Percentiles rank a stretch among this genome's conserved stretches.
Conservation (phyloP, 176 grass and related monocot species). For the Cymbopogon citratus region DNA sequence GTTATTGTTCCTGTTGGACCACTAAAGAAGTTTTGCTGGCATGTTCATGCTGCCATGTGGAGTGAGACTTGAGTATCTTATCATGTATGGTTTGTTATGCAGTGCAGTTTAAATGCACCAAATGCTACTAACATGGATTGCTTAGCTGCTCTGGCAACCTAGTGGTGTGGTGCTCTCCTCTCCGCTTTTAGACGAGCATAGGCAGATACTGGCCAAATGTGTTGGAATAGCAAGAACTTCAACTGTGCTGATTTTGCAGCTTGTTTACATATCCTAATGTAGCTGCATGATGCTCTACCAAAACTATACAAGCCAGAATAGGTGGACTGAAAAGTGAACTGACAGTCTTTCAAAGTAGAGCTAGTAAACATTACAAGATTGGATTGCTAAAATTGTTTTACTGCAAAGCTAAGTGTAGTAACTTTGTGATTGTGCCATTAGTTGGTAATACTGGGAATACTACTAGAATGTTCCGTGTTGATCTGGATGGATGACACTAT, state of each 20-base stretch:
- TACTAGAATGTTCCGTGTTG: neutral
- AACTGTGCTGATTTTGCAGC: neutral
- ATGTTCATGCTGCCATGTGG: constrained; percentile 17
- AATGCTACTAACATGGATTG: neutral
- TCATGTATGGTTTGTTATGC: neutral
- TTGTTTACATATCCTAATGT: neutral
- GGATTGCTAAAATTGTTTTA: neutral
- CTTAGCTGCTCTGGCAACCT: constrained; percentile 2
- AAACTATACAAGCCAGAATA: neutral
- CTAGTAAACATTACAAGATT: neutral
- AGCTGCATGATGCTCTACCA: neutral
- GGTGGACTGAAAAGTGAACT: neutral
- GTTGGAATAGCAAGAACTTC: neutral
- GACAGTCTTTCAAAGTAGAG: neutral
- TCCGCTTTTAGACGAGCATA: neutral
- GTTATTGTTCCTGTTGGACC: constrained; percentile 28
- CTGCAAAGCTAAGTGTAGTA: no score
- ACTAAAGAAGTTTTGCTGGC: constrained; percentile 22
- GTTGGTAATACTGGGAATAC: neutral
- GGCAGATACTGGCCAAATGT: neutral
- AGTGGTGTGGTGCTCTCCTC: neutral
- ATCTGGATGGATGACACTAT: neutral
- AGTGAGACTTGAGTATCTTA: neutral
- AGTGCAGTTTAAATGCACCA: constrained; percentile 14
- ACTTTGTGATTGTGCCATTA: neutral